These are phyloP conservation scores for Globisporangium iwayamae DNA, from an alignment of 352 stramenopile species.

Conservation along the genomic window DNA sequence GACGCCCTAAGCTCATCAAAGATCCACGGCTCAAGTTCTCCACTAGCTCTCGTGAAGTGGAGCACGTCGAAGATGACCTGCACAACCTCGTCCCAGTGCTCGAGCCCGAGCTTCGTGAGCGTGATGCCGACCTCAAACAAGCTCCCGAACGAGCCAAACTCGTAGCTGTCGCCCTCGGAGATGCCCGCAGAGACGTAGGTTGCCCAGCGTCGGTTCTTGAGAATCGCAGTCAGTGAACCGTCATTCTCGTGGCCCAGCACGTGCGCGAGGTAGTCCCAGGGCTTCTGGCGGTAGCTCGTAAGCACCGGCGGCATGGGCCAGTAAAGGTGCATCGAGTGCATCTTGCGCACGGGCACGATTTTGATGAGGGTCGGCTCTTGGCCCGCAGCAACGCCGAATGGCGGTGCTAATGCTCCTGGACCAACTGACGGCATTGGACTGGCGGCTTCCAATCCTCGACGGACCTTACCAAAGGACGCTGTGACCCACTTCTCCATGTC, in stretches of 20 bases:
- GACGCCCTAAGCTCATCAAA: conserved; percentile 55
- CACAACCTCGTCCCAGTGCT: conserved; percentile 41
- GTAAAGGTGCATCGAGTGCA: conserved; percentile 40
- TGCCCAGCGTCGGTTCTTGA: conserved; percentile 41
- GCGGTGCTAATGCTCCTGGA: background rate
- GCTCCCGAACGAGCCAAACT: conserved; percentile 56
- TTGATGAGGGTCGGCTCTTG: conserved; percentile 32
- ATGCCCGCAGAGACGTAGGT: conserved; percentile 45
- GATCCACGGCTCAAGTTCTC: conserved; percentile 35
- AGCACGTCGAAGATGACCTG: conserved; percentile 48
- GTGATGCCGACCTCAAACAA: conserved; percentile 54
- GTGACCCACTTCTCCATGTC: conserved; percentile 50
- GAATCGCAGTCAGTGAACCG: conserved; percentile 33
- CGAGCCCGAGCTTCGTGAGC: conserved; percentile 41
- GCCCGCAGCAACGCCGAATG: conserved; percentile 30
- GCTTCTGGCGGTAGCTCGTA: conserved; percentile 41
- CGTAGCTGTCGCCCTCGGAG: conserved; percentile 48
- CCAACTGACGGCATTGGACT: background rate
- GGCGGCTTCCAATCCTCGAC: conserved; percentile 5
- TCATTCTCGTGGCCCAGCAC: conserved; percentile 54
- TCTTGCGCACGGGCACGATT: conserved; percentile 45
- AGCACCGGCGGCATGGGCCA: conserved; percentile 51
- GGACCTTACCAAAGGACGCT: conserved; percentile 48
- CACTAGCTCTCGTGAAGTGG: conserved; percentile 12
- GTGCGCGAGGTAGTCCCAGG: conserved; percentile 44